A percentile compares a stretch with the other conserved stretches of the same genome.
Evolutionary conservation across 2,329 filamentous ascomycete species (phyloP).

Genomic region (Hirsutella minnesotensis): DNA sequence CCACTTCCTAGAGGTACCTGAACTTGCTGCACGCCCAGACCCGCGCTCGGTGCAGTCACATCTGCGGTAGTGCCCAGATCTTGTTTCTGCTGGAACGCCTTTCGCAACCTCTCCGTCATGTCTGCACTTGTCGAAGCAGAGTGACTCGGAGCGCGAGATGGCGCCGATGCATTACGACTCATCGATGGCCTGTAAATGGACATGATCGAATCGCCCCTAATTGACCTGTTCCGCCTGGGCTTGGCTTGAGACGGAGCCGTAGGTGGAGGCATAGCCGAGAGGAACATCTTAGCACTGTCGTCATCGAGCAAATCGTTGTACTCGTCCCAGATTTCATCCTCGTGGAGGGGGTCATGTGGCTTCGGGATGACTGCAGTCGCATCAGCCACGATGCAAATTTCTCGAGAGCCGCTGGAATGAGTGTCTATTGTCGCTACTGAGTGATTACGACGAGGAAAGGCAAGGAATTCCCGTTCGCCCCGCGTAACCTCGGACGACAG

Average conservation of each 20-base stretch:
- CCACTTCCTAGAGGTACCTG: background rate
- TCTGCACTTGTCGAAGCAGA: conserved; percentile 44
- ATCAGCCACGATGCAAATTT: conserved; percentile 43
- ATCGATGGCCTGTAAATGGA: conserved; percentile 6
- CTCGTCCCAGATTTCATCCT: conserved; percentile 91
- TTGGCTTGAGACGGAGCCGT: conserved; percentile 46
- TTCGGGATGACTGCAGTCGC: conserved; percentile 56
- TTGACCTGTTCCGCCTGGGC: conserved; percentile 27
- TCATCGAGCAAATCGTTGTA: conserved; percentile 82
- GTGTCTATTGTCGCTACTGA: conserved; percentile 46
- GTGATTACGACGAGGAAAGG: conserved; percentile 60
- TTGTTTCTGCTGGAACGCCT: conserved; percentile 32
- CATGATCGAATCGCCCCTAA: conserved; percentile 12
- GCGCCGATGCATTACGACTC: conserved; percentile 17
- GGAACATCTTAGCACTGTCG: conserved; percentile 29
- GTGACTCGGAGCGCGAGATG: conserved; percentile 22
- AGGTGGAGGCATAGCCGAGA: conserved; percentile 43
- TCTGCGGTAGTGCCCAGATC: conserved; percentile 30
- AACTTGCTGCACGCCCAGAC: background rate
- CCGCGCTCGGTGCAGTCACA: conserved; percentile 27
- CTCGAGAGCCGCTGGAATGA: conserved; percentile 51
- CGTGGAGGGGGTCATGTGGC: conserved; percentile 48
- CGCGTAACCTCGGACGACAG: conserved; percentile 18
- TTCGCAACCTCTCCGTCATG: conserved; percentile 39
- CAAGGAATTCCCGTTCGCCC: conserved; percentile 52